Percentiles rank a stretch among this genome's conserved stretches.
These are phyloP conservation scores for Platanthera guangdongensis DNA, from an alignment of 106 monocot species.

Conservation along the genomic window DNA sequence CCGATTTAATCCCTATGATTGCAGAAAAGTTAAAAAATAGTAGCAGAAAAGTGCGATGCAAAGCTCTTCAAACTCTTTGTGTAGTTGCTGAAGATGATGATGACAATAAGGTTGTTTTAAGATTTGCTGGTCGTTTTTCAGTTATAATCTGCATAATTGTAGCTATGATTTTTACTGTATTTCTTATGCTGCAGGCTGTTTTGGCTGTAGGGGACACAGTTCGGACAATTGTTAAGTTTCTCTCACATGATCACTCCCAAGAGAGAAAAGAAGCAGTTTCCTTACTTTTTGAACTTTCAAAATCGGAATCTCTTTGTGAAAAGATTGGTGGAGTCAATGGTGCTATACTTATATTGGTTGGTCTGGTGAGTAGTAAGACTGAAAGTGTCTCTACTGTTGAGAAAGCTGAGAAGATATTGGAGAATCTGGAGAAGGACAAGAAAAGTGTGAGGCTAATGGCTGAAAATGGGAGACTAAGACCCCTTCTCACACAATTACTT, in stretches of 20 bases:
- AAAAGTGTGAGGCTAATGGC: constrained; percentile 88
- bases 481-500: constrained; percentile 70
- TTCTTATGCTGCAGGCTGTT: constrained; percentile 41
- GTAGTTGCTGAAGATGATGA: constrained; percentile 67
- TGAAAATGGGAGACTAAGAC: constrained; percentile 76
- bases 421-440: constrained; percentile 73
- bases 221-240: constrained; percentile 78
- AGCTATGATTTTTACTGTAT: neutral
- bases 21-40: constrained; percentile 65
- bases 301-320: constrained; percentile 57
- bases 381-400: constrained; percentile 57
- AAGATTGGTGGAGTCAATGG: constrained; percentile 81
- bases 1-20: constrained; percentile 45
- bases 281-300: constrained; percentile 79
- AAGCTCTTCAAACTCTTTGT: constrained; percentile 74
- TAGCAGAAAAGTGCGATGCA: constrained; percentile 57
- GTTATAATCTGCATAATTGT: neutral
- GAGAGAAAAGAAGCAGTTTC: constrained; percentile 81
- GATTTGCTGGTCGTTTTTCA: constrained; percentile 6
- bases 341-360: constrained; percentile 74
- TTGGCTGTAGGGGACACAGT: constrained; percentile 55
- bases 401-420: constrained; percentile 66
- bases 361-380: constrained; percentile 74
- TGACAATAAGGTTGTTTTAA: constrained; percentile 68
- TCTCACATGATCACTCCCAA: constrained; percentile 54